Evolutionary conservation across 1,284 basidiomycete species (phyloP).

Genomic region (Sparassis latifolia): DNA sequence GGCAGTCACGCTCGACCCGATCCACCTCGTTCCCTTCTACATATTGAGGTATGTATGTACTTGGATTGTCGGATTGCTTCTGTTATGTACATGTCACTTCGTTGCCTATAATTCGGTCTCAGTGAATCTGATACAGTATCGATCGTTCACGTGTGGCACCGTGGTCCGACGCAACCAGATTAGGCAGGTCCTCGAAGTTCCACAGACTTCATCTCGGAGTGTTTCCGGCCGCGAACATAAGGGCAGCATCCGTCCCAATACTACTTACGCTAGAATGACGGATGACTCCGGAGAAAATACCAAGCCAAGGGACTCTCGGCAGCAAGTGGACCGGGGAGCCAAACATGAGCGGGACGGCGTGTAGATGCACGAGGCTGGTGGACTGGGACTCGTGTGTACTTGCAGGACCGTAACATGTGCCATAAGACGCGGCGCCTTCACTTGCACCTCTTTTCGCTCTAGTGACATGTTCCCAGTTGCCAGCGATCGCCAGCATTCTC

Average conservation of each 20-base stretch:
- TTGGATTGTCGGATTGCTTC: too few species aligned
- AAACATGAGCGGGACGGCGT: conserved; percentile 4
- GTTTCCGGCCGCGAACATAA: conserved; percentile 17
- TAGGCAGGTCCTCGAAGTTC: neutral
- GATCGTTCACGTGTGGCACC: too few species aligned
- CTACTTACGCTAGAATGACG: neutral
- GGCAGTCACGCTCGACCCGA: too few species aligned
- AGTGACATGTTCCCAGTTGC: conserved; percentile 10
- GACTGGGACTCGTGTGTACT: conserved; percentile 9
- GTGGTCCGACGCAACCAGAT: neutral
- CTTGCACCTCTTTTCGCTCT: conserved; percentile 1
- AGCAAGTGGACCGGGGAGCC: conserved; percentile 1
- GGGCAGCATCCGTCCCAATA: conserved; percentile 11
- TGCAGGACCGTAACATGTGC: conserved; percentile 4
- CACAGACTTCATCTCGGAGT: conserved; percentile 11
- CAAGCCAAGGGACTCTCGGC: conserved; percentile 1
- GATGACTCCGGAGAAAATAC: conserved; percentile 3
- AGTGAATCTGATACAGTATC: too few species aligned
- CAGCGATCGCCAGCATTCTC: conserved; percentile 7
- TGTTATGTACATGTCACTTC: too few species aligned
- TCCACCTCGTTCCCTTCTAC: too few species aligned
- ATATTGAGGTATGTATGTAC: too few species aligned
- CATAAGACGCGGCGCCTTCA: conserved; percentile 13
- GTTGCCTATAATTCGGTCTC: too few species aligned
- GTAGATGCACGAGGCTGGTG: conserved; percentile 8